Base-by-base conservation (phyloP, 208 protist genomes). In the Leishmania arabica region DNA sequence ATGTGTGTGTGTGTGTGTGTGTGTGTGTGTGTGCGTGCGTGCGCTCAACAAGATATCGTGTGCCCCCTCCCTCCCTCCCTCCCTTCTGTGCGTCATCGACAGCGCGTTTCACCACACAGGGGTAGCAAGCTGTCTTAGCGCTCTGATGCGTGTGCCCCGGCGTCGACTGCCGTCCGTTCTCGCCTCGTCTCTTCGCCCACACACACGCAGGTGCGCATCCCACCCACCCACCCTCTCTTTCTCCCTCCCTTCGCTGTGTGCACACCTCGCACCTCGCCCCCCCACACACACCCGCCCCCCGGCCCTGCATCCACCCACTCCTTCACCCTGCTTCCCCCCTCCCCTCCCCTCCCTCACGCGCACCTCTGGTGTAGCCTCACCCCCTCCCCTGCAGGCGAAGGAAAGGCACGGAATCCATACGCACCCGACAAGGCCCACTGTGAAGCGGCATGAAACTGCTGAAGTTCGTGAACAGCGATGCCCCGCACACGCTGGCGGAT, bases 401-500 rank as follows among this genome's bases (percentile, higher is more conserved):
- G n/a, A 66, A 62, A 19, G 40, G 21, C 2, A 7, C 7, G 37
- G 37, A 71, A 7, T n/a, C 56, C 69, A 56, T 19, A 74, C 69
- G n/a, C 49, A 60, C 2, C 3, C 71, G 9, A 31, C 49, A 54
- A 8, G 42, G 15, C 9, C 40, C 70, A 74, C n/a, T 2, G 73
- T 8, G 37, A 47, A 19, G 4, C 31, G 45, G 42, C 65, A 94
- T 96, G 93, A 94, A 94, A 78, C 82, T 96, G 13, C 65, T 96
- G 24, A 95, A 95, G 73, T 96, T 96, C 79, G 69, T 95, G 64
- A 92, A 92, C 73, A 88, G 91, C 85, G 93, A 96, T 77, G 91
- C 91, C 21, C 93, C 93, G 54, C 86, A 88, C 81, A 93, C 90
- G 58, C 69, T 89, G 34, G 79, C 83, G 8, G 85, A 80, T 71